These are phyloP conservation scores for Claviceps purpurea DNA, from an alignment of 2,329 filamentous ascomycete genomes.

Conservation along the genomic window DNA sequence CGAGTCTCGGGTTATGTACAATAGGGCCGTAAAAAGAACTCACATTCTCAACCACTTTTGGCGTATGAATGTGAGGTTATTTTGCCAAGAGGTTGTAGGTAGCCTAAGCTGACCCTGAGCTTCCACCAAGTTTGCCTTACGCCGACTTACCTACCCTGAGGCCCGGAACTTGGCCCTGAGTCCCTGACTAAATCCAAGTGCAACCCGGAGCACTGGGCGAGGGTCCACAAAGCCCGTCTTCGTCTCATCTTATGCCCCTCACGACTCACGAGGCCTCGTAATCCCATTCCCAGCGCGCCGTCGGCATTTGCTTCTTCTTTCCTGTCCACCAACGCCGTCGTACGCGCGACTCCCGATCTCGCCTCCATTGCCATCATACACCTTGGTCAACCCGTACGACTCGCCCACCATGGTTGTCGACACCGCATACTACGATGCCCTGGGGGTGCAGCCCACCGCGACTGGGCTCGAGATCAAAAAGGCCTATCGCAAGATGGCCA, in stretches of 20 bases:
- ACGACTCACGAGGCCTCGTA: background rate
- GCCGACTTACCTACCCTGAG: too few relatives aligned
- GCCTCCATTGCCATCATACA: background rate
- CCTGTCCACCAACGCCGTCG: background rate
- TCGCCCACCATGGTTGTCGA: conserved; percentile 63
- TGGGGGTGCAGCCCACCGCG: conserved; percentile 73
- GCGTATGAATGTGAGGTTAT: too few relatives aligned
- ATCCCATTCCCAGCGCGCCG: background rate
- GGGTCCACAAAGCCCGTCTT: background rate
- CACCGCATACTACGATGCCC: conserved; percentile 75
- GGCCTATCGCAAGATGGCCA: conserved; percentile 88
- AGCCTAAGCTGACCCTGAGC: too few relatives aligned
- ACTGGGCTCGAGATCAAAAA: conserved; percentile 93
- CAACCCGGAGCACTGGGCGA: too few relatives aligned
- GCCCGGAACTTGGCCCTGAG: too few relatives aligned
- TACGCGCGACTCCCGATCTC: background rate
- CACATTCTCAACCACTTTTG: too few relatives aligned
- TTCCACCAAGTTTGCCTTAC: too few relatives aligned
- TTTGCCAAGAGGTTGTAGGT: too few relatives aligned
- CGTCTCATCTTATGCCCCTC: background rate
- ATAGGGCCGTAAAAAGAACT: too few relatives aligned
- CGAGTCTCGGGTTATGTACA: too few relatives aligned
- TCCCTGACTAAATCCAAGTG: too few relatives aligned
- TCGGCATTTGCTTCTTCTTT: background rate
- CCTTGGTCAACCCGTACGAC: background rate